A percentile compares a stretch with the other conserved stretches of the same genome.
phyloP scores from a whole-genome alignment of 208 protist species.

The Entamoeba histolytica region DNA sequence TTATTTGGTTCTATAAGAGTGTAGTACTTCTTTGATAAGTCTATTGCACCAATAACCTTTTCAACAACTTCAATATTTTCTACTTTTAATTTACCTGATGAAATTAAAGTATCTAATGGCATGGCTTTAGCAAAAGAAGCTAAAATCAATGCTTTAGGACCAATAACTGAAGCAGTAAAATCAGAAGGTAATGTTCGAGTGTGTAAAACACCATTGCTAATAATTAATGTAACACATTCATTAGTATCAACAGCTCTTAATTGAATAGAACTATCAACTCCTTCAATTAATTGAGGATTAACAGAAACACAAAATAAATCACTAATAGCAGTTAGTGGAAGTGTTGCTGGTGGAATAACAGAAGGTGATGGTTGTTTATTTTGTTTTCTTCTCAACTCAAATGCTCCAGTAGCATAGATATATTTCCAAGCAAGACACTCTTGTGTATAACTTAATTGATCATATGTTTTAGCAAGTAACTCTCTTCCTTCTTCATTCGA shows the following conservation, averaged over 20 bases:
- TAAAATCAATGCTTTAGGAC: no score
- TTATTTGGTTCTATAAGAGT: no score
- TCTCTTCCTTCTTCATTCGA: neutral
- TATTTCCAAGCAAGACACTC: neutral
- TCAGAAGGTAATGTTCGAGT: neutral
- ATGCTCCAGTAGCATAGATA: neutral
- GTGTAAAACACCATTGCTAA: neutral
- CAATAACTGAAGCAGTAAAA: no score
- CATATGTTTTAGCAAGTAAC: neutral
- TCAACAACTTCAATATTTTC: no score
- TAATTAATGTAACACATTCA: neutral
- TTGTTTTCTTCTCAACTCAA: neutral
- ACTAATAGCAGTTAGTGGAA: neutral
- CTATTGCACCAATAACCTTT: no score
- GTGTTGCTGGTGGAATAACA: neutral
- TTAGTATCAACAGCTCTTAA: neutral
- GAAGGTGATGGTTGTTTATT: neutral
- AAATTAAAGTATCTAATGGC: no score
- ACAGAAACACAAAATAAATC: neutral
- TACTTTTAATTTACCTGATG: no score
- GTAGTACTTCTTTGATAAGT: no score
- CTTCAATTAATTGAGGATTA: neutral
- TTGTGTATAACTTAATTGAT: neutral
- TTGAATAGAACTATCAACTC: neutral
- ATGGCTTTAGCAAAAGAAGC: no score